Evolutionary conservation across 495 filamentous ascomycete genomes (phyloP).

Genomic region (Penicillium angulare): DNA sequence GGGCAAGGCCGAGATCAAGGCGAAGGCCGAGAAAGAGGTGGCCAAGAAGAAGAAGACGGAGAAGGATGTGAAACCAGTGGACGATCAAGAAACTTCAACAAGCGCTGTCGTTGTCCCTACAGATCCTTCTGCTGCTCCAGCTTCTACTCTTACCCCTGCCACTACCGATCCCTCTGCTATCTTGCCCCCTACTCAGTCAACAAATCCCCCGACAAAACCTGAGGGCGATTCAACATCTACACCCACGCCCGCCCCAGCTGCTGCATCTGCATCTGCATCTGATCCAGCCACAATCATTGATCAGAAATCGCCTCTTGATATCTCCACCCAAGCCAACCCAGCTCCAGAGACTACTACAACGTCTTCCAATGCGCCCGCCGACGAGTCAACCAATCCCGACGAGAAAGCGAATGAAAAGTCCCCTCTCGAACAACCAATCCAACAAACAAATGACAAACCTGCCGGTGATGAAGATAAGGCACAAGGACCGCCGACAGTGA

Average conservation of each 20-base stretch:
- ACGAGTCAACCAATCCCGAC: not conserved
- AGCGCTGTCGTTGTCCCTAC: constrained; percentile 9
- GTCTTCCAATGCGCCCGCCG: no score
- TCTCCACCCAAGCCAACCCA: not conserved
- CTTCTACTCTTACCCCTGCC: not conserved
- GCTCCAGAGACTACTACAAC: not conserved
- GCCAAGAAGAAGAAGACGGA: constrained; percentile 37
- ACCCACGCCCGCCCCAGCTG: not conserved
- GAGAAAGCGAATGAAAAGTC: not conserved
- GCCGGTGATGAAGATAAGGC: not conserved
- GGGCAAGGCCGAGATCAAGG: constrained; percentile 63
- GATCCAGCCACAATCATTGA: not conserved
- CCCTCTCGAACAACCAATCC: not conserved
- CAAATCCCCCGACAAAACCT: not conserved
- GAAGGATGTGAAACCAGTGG: constrained; percentile 30
- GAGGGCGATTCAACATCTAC: not conserved
- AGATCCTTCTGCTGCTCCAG: not conserved
- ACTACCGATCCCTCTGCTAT: not conserved
- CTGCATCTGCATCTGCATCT: not conserved
- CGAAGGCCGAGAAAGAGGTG: constrained; percentile 42
- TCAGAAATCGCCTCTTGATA: not conserved
- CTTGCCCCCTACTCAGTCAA: not conserved
- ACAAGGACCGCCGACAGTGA: no score
- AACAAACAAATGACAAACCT: not conserved
- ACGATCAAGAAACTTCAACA: constrained; percentile 22